phyloP scores from a whole-genome alignment of 2,329 filamentous ascomycete genomes.

The Phyllosticta citrichinensis region DNA sequence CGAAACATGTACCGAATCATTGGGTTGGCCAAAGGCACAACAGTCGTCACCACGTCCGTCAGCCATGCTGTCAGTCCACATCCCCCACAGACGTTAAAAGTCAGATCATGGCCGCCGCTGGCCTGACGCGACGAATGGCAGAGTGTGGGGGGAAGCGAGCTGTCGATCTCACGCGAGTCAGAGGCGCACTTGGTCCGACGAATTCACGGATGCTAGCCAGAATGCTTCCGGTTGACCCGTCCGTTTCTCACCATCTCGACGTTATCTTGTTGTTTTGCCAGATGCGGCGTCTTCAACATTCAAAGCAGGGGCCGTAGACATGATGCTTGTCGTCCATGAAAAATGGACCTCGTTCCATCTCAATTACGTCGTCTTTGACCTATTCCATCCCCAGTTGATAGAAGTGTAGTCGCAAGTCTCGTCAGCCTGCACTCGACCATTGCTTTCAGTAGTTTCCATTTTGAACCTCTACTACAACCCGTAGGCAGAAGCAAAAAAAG shows the following conservation, averaged over 20 bases:
- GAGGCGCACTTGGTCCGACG: not conserved
- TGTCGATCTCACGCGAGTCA: not conserved
- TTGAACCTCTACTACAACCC: conserved; percentile 9
- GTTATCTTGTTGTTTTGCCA: too few species aligned
- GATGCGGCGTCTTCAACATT: too few species aligned
- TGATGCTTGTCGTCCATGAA: too few species aligned
- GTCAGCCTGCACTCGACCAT: not conserved
- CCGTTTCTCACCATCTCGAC: too few species aligned
- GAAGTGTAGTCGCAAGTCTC: not conserved
- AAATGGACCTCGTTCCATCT: too few species aligned
- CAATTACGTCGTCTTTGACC: too few species aligned
- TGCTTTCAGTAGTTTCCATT: conserved; percentile 2
- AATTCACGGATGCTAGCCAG: not conserved
- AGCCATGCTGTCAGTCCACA: not conserved
- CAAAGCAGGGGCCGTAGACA: too few species aligned
- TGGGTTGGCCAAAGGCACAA: too few species aligned
- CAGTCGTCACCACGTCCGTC: too few species aligned
- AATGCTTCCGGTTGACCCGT: too few species aligned
- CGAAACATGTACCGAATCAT: too few species aligned
- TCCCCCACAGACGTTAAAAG: not conserved
- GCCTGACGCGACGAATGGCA: not conserved
- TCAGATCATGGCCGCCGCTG: not conserved
- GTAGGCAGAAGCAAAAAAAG: conserved; percentile 11
- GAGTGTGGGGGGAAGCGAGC: not conserved
- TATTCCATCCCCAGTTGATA: not conserved